phyloP scores from a whole-genome alignment of 2,329 filamentous ascomycete genomes.

The Alternaria atra region DNA sequence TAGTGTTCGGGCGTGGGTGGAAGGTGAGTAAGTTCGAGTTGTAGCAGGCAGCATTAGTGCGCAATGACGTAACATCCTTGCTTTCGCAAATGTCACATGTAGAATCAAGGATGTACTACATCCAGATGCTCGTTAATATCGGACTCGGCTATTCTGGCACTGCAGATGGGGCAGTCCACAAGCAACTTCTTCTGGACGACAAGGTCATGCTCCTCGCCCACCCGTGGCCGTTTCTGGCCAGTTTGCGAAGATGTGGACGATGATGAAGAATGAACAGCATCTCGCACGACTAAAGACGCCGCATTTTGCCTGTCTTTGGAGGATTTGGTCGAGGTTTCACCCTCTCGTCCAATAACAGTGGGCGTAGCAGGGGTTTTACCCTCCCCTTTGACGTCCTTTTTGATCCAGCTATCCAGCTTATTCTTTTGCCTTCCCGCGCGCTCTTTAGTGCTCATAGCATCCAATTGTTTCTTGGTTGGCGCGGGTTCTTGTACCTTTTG shows the following conservation, averaged over 20 bases:
- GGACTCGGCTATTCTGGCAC: slow-evolving; percentile 34
- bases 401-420: slow-evolving; percentile 56
- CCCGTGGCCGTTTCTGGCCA: slow-evolving; percentile 33
- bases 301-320: slow-evolving; percentile 18
- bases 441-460: slow-evolving; percentile 51
- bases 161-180: slow-evolving; percentile 54
- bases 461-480: slow-evolving; percentile 53
- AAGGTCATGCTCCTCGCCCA: slow-evolving; percentile 19
- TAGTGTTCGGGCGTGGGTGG: no score
- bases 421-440: slow-evolving; percentile 56
- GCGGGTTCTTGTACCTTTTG: slow-evolving; percentile 54
- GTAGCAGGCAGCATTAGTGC: not conserved
- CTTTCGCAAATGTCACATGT: not conserved
- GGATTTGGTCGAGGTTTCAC: slow-evolving; percentile 11
- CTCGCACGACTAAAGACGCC: slow-evolving; percentile 11
- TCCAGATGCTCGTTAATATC: slow-evolving; percentile 55
- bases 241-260: slow-evolving; percentile 1
- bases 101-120: slow-evolving; percentile 29
- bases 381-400: slow-evolving; percentile 14
- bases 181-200: slow-evolving; percentile 30
- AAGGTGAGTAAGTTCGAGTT: not conserved
- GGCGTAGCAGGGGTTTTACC: slow-evolving; percentile 20
- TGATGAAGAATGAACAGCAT: slow-evolving; percentile 6
- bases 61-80: not conserved
- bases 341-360: slow-evolving; percentile 17